phyloP scores from a whole-genome alignment of 139 green algal genomes.

The Tetradesmus lagerheimii region DNA sequence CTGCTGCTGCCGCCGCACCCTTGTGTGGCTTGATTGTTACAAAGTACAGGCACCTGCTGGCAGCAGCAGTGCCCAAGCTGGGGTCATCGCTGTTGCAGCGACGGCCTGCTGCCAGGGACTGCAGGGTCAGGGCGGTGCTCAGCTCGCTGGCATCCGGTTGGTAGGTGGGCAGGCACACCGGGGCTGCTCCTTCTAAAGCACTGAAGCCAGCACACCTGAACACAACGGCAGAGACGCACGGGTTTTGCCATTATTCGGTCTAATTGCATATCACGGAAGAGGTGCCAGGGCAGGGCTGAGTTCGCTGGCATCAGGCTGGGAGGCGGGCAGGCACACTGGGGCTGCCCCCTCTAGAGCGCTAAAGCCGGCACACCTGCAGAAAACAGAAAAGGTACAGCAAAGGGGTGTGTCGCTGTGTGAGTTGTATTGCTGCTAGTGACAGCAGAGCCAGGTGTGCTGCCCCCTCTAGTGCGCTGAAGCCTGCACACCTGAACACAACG shows the following conservation, averaged over 20 bases:
- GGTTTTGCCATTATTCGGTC: no score
- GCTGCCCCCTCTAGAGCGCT: neutral
- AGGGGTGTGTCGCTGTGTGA: no score
- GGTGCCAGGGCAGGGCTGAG: neutral
- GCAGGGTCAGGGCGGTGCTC: neutral
- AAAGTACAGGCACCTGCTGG: constrained; percentile 4
- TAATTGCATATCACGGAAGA: no score
- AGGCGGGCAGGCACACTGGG: neutral
- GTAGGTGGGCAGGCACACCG: neutral
- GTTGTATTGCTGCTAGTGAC: no score
- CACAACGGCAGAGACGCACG: no score
- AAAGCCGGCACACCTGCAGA: constrained; percentile 6
- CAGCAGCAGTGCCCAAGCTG: neutral
- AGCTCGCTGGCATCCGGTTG: neutral
- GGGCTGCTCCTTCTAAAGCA: neutral
- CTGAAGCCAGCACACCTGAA: neutral
- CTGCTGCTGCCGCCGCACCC: neutral
- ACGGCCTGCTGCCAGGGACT: neutral
- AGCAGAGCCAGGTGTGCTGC: no score
- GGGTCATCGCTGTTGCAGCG: neutral
- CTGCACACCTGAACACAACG: no score
- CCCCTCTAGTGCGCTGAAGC: no score
- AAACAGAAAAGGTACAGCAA: no score
- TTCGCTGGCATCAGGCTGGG: neutral
- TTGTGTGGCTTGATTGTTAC: neutral